A percentile compares a stretch with the other conserved stretches of the same genome.
These are phyloP conservation scores for Peribolospora kevripleyi DNA, from an alignment of 768 basidiomycete species.

Conservation along the genomic window DNA sequence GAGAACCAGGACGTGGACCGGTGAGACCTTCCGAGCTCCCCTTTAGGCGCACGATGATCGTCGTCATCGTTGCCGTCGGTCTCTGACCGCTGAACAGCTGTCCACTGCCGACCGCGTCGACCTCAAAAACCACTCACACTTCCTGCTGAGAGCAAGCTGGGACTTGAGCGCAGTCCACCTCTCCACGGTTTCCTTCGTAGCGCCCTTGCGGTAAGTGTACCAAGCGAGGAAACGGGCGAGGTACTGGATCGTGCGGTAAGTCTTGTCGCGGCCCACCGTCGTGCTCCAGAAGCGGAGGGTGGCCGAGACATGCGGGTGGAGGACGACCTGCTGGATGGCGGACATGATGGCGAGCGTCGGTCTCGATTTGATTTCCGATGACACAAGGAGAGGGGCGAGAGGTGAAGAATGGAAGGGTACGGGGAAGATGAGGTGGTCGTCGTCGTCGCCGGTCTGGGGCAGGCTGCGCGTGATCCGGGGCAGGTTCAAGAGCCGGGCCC, in stretches of 20 bases:
- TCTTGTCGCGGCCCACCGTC: conserved; percentile 80
- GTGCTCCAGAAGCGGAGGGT: conserved; percentile 52
- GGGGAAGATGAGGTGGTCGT: too few relatives aligned
- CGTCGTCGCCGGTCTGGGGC: too few relatives aligned
- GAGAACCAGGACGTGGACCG: background rate
- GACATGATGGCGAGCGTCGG: conserved; percentile 11
- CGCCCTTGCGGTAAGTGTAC: conserved; percentile 41
- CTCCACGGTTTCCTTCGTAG: conserved; percentile 37
- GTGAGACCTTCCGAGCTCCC: background rate
- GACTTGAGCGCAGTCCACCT: conserved; percentile 65
- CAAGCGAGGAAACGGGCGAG: conserved; percentile 70
- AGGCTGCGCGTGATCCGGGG: too few relatives aligned
- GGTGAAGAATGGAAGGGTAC: too few relatives aligned
- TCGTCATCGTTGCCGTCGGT: background rate
- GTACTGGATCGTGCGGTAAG: conserved; percentile 77
- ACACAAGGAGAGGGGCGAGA: too few relatives aligned
- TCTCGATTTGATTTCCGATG: too few relatives aligned
- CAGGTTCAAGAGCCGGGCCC: too few relatives aligned
- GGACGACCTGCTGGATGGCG: conserved; percentile 33
- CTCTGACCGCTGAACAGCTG: background rate
- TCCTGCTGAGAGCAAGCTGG: conserved; percentile 61
- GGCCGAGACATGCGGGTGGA: conserved; percentile 60
- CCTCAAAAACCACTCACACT: conserved; percentile 31
- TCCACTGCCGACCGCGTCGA: background rate
- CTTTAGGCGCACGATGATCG: conserved; percentile 3